Evolutionary conservation across 1,284 basidiomycete genomes (phyloP), one percentile per base, ranked within the genome.

Genomic region (Cryptococcus sp.): DNA sequence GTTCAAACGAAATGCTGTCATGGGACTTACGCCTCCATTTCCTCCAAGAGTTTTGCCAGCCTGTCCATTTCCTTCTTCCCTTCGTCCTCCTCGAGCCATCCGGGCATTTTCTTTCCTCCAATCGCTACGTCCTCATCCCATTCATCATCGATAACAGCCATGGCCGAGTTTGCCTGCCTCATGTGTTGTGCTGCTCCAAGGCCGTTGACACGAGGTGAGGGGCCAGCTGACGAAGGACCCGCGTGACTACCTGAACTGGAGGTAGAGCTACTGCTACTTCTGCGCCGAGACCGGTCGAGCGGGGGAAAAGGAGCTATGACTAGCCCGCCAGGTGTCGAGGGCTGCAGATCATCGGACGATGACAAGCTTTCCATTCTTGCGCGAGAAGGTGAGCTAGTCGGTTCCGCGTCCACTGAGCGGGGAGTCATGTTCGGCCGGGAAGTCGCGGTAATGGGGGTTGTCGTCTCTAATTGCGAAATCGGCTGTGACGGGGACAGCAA

Each of bases 261-360:
- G n/a, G 37, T 25, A 22, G 55, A 22, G 20, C 20, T 37, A 83
- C 55, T 82, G 81, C 56, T 82, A 78, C 63, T 82, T 82, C 58
- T 81, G 67, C 55, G 82, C 81, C 63, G 80, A 76, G 50, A 80
- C 74, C 63, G 66, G 39, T 77, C 65, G n/a, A 76, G 83, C 22
- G 86, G 84, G 13, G 87, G 86, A 69, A 93, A 93, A 0, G 91
- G 90, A 5, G 90, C 84, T 13, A 93, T 78, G 63, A 86, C 87
- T 17, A 91, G 79, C 26, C 89, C 89, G 3, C 89, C 89, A 0
- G 57, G 61, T 8, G 79, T 79, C 0, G 73, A 75, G 0, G 78
- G 76, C 41, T 57, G 61, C 5, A 71, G 55, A 13, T 73, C 67
- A 20, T 62, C 57, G 3, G 80, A 50, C 16, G 45, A 49, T 16